Evolutionary conservation across 2,329 filamentous ascomycete genomes (phyloP).

Genomic region (Ceratocystis harringtonii): DNA sequence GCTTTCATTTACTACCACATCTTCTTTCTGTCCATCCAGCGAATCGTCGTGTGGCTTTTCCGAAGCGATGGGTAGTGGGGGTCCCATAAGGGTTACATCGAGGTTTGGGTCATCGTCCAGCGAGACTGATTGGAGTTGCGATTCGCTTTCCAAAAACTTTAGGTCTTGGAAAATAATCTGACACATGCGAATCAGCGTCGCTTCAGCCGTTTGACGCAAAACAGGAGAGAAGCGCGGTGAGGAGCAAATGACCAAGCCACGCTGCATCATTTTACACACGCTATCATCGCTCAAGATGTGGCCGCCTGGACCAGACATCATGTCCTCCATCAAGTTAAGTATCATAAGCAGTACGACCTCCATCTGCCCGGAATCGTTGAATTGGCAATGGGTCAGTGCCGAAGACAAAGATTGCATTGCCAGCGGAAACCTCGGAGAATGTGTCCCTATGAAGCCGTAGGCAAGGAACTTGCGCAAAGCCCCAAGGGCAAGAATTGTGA

Average conservation of each 20-base stretch:
- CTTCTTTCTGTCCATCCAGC: not conserved
- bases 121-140: constrained; percentile 49
- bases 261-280: constrained; percentile 99
- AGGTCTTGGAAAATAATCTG: constrained; percentile 93
- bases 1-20: not conserved
- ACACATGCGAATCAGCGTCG: constrained; percentile 97
- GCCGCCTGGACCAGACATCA: constrained; percentile 86
- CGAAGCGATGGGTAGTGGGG: not conserved
- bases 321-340: constrained; percentile 92
- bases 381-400: constrained; percentile 92
- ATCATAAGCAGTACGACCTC: constrained; percentile 93
- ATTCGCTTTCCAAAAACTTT: constrained; percentile 69
- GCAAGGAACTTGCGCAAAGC: constrained; percentile 93
- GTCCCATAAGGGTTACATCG: constrained; percentile 67
- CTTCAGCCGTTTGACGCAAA: constrained; percentile 78
- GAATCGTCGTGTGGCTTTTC: constrained; percentile 4
- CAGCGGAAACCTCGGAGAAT: constrained; percentile 73
- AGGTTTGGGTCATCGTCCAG: constrained; percentile 55
- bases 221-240: constrained; percentile 84
- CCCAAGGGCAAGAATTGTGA: constrained; percentile 85
- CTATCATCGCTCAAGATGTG: constrained; percentile 94
- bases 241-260: constrained; percentile 91
- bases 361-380: constrained; percentile 86
- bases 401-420: constrained; percentile 92
- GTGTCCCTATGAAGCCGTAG: constrained; percentile 74